Conservation (phyloP, 345 rosid genomes). For the Jatropha curcas region DNA sequence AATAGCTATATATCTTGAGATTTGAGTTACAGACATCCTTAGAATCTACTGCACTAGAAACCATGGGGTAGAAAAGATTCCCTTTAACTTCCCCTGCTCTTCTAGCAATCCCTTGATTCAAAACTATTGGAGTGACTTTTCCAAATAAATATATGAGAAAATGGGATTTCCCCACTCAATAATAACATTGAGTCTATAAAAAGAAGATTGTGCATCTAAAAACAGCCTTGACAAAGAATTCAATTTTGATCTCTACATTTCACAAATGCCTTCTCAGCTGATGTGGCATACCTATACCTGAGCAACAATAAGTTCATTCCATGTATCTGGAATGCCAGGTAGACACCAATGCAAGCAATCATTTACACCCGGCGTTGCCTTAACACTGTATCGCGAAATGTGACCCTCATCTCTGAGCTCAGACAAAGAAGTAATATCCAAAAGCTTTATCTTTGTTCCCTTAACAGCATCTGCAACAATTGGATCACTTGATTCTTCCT, state of each 20-base stretch:
- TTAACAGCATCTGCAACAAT: conserved; percentile 19
- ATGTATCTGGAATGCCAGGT: conserved; percentile 41
- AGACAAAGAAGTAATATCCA: conserved; percentile 32
- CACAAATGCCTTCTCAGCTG: conserved; percentile 8
- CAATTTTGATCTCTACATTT: background rate
- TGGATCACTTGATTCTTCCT: conserved; percentile 25
- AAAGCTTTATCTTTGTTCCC: conserved; percentile 26
- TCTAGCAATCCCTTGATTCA: background rate
- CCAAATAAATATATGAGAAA: background rate
- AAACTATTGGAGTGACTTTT: background rate
- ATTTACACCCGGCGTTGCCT: conserved; percentile 41
- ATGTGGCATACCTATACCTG: background rate
- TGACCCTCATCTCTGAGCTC: conserved; percentile 33
- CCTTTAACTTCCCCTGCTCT: background rate
- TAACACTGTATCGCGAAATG: conserved; percentile 43
- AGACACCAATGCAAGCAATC: conserved; percentile 99
- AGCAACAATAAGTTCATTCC: conserved; percentile 26
- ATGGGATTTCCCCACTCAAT: background rate
- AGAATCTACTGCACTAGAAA: background rate
- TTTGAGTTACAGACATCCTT: background rate
- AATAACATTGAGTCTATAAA: background rate
- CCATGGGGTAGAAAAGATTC: background rate
- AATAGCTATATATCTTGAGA: background rate
- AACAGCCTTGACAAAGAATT: background rate
- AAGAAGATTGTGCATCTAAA: background rate